Evolutionary conservation across 495 filamentous ascomycete genomes (phyloP).

Genomic region (Tuber magnatum): DNA sequence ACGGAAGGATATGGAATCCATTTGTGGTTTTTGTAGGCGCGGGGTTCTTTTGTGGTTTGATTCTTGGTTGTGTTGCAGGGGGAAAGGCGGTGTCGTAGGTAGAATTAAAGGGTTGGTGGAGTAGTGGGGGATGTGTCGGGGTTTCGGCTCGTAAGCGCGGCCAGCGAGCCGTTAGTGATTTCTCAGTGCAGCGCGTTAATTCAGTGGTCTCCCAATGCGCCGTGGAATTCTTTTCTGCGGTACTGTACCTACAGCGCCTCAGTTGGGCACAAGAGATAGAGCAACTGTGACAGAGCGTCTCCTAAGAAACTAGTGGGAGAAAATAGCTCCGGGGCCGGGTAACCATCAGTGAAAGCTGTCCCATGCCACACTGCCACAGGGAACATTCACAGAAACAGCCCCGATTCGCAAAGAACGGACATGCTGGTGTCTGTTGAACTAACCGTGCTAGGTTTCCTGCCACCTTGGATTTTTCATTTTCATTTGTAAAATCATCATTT

Average conservation of each 20-base stretch:
- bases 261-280: background rate
- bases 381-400: background rate
- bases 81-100: background rate
- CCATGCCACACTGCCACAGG: background rate
- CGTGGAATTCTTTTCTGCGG: background rate
- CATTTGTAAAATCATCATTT: no score
- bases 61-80: background rate
- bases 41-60: background rate
- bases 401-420: background rate
- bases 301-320: background rate
- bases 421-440: no score
- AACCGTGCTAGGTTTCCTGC: no score
- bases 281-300: background rate
- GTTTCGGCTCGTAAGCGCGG: background rate
- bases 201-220: background rate
- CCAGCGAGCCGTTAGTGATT: background rate
- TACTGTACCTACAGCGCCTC: background rate
- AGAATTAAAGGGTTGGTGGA: background rate
- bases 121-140: background rate
- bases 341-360: background rate
- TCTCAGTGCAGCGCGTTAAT: background rate
- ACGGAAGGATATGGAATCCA: slow-evolving; percentile 39
- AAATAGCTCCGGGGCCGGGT: background rate
- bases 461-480: no score
- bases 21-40: background rate